Percentiles rank a stretch among this genome's conserved stretches.
Evolutionary conservation across 208 protist species (phyloP).

Genomic region (Leishmania guyanensis): DNA sequence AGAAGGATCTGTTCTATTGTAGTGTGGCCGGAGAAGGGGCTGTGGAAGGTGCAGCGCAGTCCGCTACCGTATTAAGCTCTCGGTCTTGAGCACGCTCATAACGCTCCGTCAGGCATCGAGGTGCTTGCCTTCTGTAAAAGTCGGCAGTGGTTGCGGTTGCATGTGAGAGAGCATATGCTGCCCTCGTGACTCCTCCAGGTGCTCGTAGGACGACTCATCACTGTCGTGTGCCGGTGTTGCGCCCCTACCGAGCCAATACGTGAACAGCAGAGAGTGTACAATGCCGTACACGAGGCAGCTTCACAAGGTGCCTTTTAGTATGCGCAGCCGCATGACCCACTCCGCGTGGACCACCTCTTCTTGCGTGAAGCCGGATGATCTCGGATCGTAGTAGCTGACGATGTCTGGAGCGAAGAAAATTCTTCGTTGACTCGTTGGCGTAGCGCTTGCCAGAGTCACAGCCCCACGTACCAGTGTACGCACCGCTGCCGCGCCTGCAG

Average conservation of each 20-base stretch:
- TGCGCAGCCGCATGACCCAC: constrained; percentile 15
- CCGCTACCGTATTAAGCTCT: background rate
- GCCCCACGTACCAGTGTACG: constrained; percentile 13
- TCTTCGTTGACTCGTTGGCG: constrained; percentile 42
- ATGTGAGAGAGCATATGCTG: constrained; percentile 10
- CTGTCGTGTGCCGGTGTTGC: background rate
- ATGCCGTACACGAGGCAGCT: constrained; percentile 37
- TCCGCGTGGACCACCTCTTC: constrained; percentile 36
- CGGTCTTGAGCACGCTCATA: constrained; percentile 17
- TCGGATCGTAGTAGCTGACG: constrained; percentile 31
- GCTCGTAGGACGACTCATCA: constrained; percentile 11
- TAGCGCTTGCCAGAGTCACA: constrained; percentile 18
- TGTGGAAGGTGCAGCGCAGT: background rate
- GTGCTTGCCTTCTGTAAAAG: constrained; percentile 27
- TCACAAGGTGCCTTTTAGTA: constrained; percentile 29
- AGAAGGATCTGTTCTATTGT: background rate
- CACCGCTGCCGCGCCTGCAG: background rate
- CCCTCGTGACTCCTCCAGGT: constrained; percentile 7
- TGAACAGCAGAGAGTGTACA: constrained; percentile 35
- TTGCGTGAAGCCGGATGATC: constrained; percentile 40
- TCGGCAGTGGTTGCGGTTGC: constrained; percentile 6
- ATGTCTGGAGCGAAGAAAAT: constrained; percentile 43
- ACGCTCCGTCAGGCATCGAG: constrained; percentile 23
- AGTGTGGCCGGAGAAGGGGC: background rate
- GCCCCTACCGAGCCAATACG: constrained; percentile 5